Conservation (phyloP, 768 basidiomycete species). For the Collybia sp. region DNA sequence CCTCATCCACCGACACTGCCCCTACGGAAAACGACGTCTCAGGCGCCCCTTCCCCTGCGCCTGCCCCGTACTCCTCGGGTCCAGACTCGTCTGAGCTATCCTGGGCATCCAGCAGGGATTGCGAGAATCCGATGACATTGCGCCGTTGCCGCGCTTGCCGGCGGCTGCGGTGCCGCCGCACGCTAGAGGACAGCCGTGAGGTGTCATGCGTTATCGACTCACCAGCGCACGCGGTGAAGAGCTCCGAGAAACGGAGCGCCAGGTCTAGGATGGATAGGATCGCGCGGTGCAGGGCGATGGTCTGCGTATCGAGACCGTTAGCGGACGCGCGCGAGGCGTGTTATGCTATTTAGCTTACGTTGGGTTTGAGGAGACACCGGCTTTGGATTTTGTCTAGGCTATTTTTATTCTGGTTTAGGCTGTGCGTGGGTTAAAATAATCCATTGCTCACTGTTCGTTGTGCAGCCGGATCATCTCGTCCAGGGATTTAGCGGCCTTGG, state of each 20-base stretch:
- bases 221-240: conserved; percentile 57
- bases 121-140: conserved; percentile 61
- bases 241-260: conserved; percentile 62
- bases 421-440: not conserved
- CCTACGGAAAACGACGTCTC: conserved; percentile 38
- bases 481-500: conserved; percentile 54
- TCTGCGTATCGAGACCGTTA: conserved; percentile 32
- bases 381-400: conserved; percentile 59
- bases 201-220: conserved; percentile 57
- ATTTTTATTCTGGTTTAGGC: conserved; percentile 3
- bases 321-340: no score
- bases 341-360: conserved; percentile 35
- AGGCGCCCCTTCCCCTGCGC: conserved; percentile 12
- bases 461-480: conserved; percentile 76
- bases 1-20: conserved; percentile 23
- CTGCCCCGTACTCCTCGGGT: conserved; percentile 22
- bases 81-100: conserved; percentile 47
- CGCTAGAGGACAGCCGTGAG: conserved; percentile 43
- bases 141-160: conserved; percentile 48
- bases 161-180: conserved; percentile 59
- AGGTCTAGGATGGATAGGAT: conserved; percentile 72
- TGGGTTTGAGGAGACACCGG: conserved; percentile 58
- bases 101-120: conserved; percentile 24
- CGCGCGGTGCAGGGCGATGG: conserved; percentile 57
- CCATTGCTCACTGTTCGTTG: conserved; percentile 55